Evolutionary conservation across 352 stramenopile genomes (phyloP), one percentile per base, ranked within the genome.

Genomic region (Phytopythium vexans): DNA sequence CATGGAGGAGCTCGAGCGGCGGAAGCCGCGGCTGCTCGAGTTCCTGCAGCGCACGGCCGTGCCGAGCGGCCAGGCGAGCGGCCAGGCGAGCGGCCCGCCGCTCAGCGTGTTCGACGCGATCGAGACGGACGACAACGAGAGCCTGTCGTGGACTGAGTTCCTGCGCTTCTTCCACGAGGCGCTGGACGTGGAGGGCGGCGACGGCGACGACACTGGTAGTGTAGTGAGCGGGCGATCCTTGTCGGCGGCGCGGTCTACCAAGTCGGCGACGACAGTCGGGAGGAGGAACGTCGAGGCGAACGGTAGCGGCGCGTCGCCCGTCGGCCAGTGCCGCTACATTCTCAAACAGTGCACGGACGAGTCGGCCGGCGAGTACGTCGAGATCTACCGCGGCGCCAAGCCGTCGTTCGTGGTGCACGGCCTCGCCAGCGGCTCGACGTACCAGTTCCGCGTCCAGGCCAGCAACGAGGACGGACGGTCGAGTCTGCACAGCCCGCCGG

Each of bases 61-160:
- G 2, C 21, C 16, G 31, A 10, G 34, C 21, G 38, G 37, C 32
- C 47, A 52, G 2, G 32, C 16, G 31, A 10, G 34, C 21, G 38
- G 37, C 32, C 47, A 52, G 8, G 32, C 43, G n/a, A 31, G 54
- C 33, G 47, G 60, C 36, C 54, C 66, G 32, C 60, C 70, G 15
- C 56, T 96, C 39, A 89, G 79, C 42, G 72, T 96, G 14, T 96
- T 97, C 53, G 89, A 97, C 41, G 75, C 73, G 10, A 95, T 97
- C 31, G 88, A 97, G 62, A 91, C 78, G 3, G 86, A 94, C 63
- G 87, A 96, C 60, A 94, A 89, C 55, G 87, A 96, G 46, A 85
- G 66, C 34, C 83, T 96, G 39, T 89, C 74, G 8, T 97, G 87
- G 87, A 65, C 86, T 7, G 88, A 96, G 60, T 94, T 97, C 38